phyloP scores from a whole-genome alignment of 257 asterid genomes.

The Solanum bulbocastanum region DNA sequence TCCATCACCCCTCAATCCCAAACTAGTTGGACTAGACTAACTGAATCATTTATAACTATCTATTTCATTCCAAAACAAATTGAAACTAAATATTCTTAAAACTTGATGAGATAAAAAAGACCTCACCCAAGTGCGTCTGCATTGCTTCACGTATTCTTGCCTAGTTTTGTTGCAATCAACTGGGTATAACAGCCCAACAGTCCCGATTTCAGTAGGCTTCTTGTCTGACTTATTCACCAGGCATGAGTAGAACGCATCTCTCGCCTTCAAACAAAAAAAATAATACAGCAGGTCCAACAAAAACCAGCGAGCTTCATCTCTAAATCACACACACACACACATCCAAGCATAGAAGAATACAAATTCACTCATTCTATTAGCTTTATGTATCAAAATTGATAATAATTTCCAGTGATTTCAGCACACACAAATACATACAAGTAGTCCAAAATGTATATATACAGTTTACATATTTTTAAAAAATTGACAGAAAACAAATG shows the following conservation, averaged over 20 bases:
- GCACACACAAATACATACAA: neutral
- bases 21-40: neutral
- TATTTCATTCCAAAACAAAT: neutral
- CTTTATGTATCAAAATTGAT: neutral
- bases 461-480: neutral
- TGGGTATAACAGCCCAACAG: conserved; percentile 86
- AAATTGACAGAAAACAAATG: neutral
- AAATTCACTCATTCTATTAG: neutral
- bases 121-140: conserved; percentile 89
- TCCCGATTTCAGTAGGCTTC: conserved; percentile 73
- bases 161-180: conserved; percentile 68
- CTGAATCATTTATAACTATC: neutral
- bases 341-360: neutral
- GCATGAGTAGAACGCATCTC: conserved; percentile 90
- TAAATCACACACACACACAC: neutral
- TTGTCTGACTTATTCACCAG: conserved; percentile 60
- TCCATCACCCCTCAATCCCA: neutral
- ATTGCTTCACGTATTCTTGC: conserved; percentile 54
- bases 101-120: neutral
- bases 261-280: conserved; percentile 41
- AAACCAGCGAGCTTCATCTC: neutral
- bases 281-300: neutral
- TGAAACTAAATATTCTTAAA: neutral
- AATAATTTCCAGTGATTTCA: neutral
- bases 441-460: neutral